Percentiles rank a stretch among this genome's conserved stretches.
phyloP scores from a whole-genome alignment of 345 rosid species.

The Ailanthus altissimus region DNA sequence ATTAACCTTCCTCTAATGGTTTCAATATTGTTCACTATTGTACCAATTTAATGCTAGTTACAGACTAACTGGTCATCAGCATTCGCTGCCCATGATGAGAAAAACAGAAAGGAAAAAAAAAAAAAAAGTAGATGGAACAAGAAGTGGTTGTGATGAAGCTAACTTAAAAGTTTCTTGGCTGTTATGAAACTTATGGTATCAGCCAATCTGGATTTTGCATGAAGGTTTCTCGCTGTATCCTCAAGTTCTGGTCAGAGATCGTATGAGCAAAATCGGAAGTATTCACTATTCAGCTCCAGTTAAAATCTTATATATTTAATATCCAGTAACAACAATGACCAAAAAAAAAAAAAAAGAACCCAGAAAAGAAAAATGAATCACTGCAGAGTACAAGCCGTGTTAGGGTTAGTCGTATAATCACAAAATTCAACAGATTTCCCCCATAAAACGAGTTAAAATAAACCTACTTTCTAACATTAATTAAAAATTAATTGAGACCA shows the following conservation, averaged over 20 bases:
- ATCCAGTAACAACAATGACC: not conserved
- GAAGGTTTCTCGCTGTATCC: slow-evolving; percentile 19
- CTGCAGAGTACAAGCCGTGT: no score
- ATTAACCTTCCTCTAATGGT: no score
- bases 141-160: slow-evolving; percentile 14
- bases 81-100: no score
- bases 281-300: not conserved
- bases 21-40: not conserved
- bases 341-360: no score
- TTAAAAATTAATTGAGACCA: not conserved
- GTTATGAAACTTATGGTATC: slow-evolving; percentile 20
- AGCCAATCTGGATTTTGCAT: slow-evolving; percentile 20
- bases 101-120: not conserved
- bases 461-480: not conserved
- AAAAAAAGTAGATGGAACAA: slow-evolving; percentile 19
- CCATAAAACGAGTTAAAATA: no score
- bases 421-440: not conserved
- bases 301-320: not conserved
- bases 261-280: slow-evolving; percentile 4
- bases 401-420: not conserved
- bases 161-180: slow-evolving; percentile 18
- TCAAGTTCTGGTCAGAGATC: not conserved
- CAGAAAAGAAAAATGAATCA: no score
- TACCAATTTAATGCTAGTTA: not conserved
- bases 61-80: no score